Conservation (phyloP, 306 rosid species). For the Hippophae gyantsensis region DNA sequence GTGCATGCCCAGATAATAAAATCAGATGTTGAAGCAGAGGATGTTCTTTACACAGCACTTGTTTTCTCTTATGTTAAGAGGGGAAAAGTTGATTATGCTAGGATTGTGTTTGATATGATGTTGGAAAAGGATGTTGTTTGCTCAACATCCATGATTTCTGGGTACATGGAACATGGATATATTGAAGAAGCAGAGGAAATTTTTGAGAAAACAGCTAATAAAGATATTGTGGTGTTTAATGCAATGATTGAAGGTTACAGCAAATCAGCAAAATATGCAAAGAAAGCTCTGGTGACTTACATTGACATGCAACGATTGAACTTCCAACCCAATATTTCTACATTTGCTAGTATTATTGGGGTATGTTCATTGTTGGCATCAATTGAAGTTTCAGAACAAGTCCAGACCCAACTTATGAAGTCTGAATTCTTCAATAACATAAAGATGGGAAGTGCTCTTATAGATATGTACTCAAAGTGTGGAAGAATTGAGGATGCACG, state of each 20-base stretch:
- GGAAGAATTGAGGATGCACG: constrained; percentile 58
- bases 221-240: constrained; percentile 75
- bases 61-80: constrained; percentile 63
- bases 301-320: constrained; percentile 56
- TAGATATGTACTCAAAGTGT: constrained; percentile 82
- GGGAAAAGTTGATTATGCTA: constrained; percentile 46
- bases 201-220: constrained; percentile 44
- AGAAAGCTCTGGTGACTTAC: constrained; percentile 58
- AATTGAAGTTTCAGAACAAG: constrained; percentile 64
- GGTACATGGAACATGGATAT: constrained; percentile 67
- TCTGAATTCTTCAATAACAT: constrained; percentile 39
- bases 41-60: constrained; percentile 71
- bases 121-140: constrained; percentile 55
- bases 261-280: constrained; percentile 45
- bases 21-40: constrained; percentile 51
- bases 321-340: constrained; percentile 68
- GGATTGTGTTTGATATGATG: constrained; percentile 65
- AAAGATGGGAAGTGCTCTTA: constrained; percentile 72
- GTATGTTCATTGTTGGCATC: constrained; percentile 65
- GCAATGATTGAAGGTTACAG: constrained; percentile 97
- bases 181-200: constrained; percentile 59
- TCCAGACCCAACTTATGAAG: constrained; percentile 69
- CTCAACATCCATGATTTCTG: constrained; percentile 76
- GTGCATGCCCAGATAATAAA: constrained; percentile 65
- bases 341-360: constrained; percentile 82